phyloP scores from a whole-genome alignment of 1,284 basidiomycete genomes.

The Cystobasidium slooffiae region DNA sequence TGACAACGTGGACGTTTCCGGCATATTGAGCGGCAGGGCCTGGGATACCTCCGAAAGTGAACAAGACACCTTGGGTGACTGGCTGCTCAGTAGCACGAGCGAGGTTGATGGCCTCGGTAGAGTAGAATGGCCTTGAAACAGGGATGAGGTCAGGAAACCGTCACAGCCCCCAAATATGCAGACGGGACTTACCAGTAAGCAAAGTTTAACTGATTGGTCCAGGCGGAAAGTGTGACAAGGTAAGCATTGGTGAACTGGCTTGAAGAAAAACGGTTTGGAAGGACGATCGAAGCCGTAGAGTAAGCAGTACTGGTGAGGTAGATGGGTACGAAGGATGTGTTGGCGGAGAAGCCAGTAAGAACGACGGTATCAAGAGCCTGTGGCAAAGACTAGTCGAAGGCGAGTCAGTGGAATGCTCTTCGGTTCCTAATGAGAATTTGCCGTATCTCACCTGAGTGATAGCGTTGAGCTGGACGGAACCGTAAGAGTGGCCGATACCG shows the following conservation, averaged over 20 bases:
- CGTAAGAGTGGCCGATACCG: constrained; percentile 56
- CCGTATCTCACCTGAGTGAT: constrained; percentile 50
- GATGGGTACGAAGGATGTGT: constrained; percentile 47
- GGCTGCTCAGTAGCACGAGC: constrained; percentile 53
- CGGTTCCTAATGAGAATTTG: constrained; percentile 47
- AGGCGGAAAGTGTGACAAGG: constrained; percentile 53
- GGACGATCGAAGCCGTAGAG: constrained; percentile 53
- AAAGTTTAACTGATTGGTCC: constrained; percentile 57
- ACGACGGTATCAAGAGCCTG: constrained; percentile 55
- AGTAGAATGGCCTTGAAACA: constrained; percentile 54
- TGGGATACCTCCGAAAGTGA: constrained; percentile 51
- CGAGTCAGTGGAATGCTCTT: constrained; percentile 52
- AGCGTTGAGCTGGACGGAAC: constrained; percentile 46
- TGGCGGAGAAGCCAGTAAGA: constrained; percentile 56
- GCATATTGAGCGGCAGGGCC: constrained; percentile 54
- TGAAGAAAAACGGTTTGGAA: constrained; percentile 45
- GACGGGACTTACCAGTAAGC: constrained; percentile 53
- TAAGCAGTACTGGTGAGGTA: constrained; percentile 53
- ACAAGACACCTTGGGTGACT: constrained; percentile 53
- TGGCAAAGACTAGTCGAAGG: constrained; percentile 36
- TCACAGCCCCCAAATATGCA: background rate
- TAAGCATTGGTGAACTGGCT: constrained; percentile 46
- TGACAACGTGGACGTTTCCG: constrained; percentile 57
- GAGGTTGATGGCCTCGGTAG: constrained; percentile 50
- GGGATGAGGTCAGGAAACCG: background rate